Conservation (phyloP, 371 early-diverging fungal genomes). For the Fennellomyces sp. region DNA sequence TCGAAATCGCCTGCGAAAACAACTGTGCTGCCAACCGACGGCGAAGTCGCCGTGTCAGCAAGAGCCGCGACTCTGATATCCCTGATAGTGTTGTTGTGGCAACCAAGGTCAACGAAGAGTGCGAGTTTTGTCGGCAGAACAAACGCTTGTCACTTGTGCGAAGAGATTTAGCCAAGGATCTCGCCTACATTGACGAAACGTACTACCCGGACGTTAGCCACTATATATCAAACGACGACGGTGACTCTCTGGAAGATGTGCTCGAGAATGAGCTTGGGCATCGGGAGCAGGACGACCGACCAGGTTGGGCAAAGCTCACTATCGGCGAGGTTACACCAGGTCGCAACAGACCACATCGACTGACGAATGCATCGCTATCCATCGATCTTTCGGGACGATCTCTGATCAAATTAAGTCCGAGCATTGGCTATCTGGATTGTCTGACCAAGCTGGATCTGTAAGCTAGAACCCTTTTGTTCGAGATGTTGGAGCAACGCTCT, state of each 20-base stretch:
- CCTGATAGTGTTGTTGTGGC: conserved; percentile 18
- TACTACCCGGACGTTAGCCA: conserved; percentile 37
- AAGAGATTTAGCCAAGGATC: conserved; percentile 31
- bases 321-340: conserved; percentile 29
- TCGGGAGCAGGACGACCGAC: conserved; percentile 15
- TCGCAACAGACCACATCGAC: conserved; percentile 11
- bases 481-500: no score
- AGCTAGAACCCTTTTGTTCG: conserved; percentile 5
- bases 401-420: conserved; percentile 41
- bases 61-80: background rate
- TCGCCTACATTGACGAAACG: conserved; percentile 46
- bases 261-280: conserved; percentile 4
- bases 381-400: conserved; percentile 39
- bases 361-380: conserved; percentile 22
- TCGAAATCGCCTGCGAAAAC: conserved; percentile 32
- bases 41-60: background rate
- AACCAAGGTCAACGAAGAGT: conserved; percentile 21
- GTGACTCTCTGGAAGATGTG: conserved; percentile 5
- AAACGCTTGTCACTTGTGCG: conserved; percentile 36
- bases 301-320: conserved; percentile 35
- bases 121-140: conserved; percentile 26
- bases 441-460: conserved; percentile 47
- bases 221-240: conserved; percentile 17
- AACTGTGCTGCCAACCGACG: conserved; percentile 6
- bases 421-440: conserved; percentile 37